Evolutionary conservation across 306 rosid species (phyloP), one percentile per base, ranked within the genome.

Genomic region (Corylus americana): DNA sequence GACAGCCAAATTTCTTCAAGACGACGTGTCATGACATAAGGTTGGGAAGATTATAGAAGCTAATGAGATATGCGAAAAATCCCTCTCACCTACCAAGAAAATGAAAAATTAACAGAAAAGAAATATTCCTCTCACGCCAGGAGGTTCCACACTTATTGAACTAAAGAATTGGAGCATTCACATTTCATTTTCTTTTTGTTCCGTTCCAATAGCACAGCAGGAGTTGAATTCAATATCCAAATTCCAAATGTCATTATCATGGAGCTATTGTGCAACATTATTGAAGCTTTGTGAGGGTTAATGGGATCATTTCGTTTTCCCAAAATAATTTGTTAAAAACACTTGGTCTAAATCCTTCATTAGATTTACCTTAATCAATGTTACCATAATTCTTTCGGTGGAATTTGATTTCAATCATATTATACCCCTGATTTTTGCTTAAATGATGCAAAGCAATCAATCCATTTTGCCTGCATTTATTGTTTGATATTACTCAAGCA

Each of bases 21-120:
- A 53, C 2, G 14, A 67, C 78, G 49, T 62, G 78, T 81, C 64
- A 20, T 78, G 55, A 63, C 48, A 76, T 20, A 35, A 47, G 73
- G 49, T 4, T 25, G 25, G 25, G 22, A 6, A 42, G 8, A 42
- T 42, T 42, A 42, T 5, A 59, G 17, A 25, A 25, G 35, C 37
- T 25, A 11, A 22, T 4, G 12, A 58, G 37, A 10, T 1, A 6
- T 42, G 45, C 45, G 16, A 1, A 2, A 59, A 7, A 9, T 25
- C 66, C 20, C 31, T 59, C 9, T 59, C 66, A 59, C 5, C 35
- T 59, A 10, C 35, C 29, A 59, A 2, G 37, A 59, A 25, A 29
- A 39, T 39, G 44, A 5, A 22, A 59, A 59, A 25, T 0, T 20
- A 20, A 20, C 7, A 11, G 27, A 9, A 42, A 58, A n/a, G 37